Evolutionary conservation across 495 filamentous ascomycete genomes (phyloP), one percentile per base, ranked within the genome.

Genomic region (Melanomma pulvis-pyrius): DNA sequence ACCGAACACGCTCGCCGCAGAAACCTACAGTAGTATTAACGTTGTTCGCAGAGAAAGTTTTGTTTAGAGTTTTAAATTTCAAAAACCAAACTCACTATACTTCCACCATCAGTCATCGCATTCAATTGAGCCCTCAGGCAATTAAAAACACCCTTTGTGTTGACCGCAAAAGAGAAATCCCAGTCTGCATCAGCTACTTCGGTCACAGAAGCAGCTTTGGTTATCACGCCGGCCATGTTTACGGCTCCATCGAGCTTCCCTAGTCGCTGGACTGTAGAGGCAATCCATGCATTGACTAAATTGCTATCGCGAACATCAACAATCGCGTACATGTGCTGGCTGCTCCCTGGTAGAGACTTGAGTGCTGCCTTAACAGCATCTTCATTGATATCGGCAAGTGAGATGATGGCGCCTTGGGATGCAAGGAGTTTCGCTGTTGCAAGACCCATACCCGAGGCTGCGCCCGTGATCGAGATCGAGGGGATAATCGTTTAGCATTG

Each of bases 1-100:
- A 0, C 85, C 86, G 28, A 81, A 78, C 29, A 84, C 78, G 58
- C 81, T 83, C 17, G 80, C 73, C 22, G 82, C 83, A 25, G 26
- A 29, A 22, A 61, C 58, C 30, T 34, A n/a, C n/a, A n/a, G n/a
- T n/a, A n/a, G n/a, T n/a, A n/a, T n/a, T n/a, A n/a, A n/a, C n/a
- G n/a, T n/a, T n/a, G n/a, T n/a, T n/a, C n/a, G n/a, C n/a, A n/a
- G n/a, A n/a, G n/a, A n/a, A n/a, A n/a, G n/a, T n/a, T n/a, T n/a
- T n/a, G n/a, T n/a, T n/a, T n/a, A n/a, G n/a, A n/a, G n/a, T n/a
- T n/a, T n/a, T n/a, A n/a, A n/a, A n/a, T n/a, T n/a, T n/a, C 30
- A 12, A 34, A 12, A 34, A 5, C 12, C 30, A 5, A 34, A 34
- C 30, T 34, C 69, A 89, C 21, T 4, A 24, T 86, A 47, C 32